Evolutionary conservation across 1,284 basidiomycete genomes (phyloP).

Genomic region (Takashimella koratensis): DNA sequence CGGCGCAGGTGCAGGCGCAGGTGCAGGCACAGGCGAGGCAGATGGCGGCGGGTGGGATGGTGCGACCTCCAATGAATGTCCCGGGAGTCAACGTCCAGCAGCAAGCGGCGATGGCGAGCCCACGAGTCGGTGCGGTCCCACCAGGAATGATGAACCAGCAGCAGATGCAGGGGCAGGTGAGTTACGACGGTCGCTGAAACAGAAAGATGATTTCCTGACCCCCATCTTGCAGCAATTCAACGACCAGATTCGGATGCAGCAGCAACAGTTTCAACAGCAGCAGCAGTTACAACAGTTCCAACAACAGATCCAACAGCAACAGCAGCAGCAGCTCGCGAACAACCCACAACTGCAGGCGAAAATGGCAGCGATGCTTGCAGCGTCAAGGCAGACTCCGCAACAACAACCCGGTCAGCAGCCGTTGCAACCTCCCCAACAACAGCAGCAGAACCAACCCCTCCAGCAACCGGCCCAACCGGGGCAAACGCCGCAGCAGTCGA

Average conservation of each 20-base stretch:
- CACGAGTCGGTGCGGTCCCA: neutral
- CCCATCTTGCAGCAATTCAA: neutral
- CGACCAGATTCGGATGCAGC: neutral
- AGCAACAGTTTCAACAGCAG: neutral
- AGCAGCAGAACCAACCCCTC: slow-evolving; percentile 15
- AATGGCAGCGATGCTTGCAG: neutral
- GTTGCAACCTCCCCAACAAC: slow-evolving; percentile 15
- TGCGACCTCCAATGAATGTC: neutral
- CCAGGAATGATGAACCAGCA: neutral
- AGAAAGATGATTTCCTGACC: too few species aligned
- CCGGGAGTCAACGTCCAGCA: neutral
- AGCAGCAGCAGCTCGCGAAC: neutral
- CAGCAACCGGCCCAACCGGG: neutral
- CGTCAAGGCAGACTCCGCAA: slow-evolving; percentile 6
- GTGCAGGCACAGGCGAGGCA: neutral
- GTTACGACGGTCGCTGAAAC: too few species aligned
- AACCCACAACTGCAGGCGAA: neutral
- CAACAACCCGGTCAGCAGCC: slow-evolving; percentile 11
- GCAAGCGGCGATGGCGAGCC: neutral
- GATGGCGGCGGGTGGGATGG: neutral
- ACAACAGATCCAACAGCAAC: neutral
- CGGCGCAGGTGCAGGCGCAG: neutral
- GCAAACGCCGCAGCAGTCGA: neutral
- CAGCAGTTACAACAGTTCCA: neutral
- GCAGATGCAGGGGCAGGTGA: neutral